Evolutionary conservation across 345 rosid species (phyloP), one percentile per base, ranked within the genome.

Genomic region (Corchorus capsularis): DNA sequence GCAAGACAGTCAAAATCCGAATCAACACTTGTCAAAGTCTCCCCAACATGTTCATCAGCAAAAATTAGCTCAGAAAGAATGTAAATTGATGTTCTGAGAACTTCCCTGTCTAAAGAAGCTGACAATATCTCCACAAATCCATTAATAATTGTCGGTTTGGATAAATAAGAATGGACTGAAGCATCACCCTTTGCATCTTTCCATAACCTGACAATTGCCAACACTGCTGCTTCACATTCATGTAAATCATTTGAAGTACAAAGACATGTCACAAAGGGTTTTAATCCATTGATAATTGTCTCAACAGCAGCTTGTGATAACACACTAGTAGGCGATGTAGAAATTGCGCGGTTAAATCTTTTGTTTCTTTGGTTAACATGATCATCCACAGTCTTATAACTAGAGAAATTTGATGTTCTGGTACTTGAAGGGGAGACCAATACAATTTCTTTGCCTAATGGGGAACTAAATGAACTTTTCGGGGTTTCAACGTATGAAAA

Each of bases 1-100:
- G 91, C 88, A 13, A 91, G 80, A 80, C 88, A 89, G 59, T 83
- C 88, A 27, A 87, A 86, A 82, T 91, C 92, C 43, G 89, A 86
- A 72, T 91, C 92, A 8, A 85, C 86, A 75, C 89, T 79, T 5
- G 87, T 89, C 49, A 89, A 85, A 32, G 83, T 80, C 78, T 87
- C 89, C 52, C 83, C 90, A 37, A 87, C 82, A 61, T 74, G 79
- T 71, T 89, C 87, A 20, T 91, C 85, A 0, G 76, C 67, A 50
- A 69, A 80, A 43, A 85, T 77, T 39, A 89, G 79, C 77, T 89
- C 90, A 0, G 91, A 86, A 16, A 91, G 91, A 70, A 89, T 78
- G 81, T 75, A 86, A 75, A 87, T 79, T 13, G 92, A 79, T 72
- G 79, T 72, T 64, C 80, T 86, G 55, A 87, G 80, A 74, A 84